Evolutionary conservation across 2,329 filamentous ascomycete genomes (phyloP), one percentile per base, ranked within the genome.

Genomic region (Xylariales sp.): DNA sequence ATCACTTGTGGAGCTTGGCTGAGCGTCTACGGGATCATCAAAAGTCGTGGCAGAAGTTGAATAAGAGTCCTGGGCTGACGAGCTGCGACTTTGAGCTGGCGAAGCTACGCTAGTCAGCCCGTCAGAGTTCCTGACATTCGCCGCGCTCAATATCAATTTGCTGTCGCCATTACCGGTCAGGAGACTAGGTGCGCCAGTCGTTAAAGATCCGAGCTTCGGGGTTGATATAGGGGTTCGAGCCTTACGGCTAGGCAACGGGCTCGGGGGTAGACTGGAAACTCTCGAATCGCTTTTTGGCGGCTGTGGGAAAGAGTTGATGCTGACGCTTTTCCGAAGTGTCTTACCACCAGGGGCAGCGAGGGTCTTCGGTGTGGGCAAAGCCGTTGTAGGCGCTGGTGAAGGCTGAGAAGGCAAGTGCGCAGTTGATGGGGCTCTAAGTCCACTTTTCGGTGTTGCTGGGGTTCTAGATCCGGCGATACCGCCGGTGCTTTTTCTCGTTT

Each of bases 271-370:
- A 63, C 74, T 88, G 51, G 67, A 67, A 33, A 70, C 65, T 47
- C 76, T 72, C 38, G 65, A 72, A 38, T 75, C 73, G 33, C 81
- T 78, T 49, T 82, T 82, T 12, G 91, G 91, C 12, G 91, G 91
- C 47, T 95, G 86, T 20, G 91, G 91, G 55, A 97, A 96, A 1
- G 88, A 83, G 56, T 90, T 91, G 55, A 96, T 95, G 70, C 90
- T 96, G 54, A 95, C 84, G 1, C 86, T 86, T 63, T 94, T 94
- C 45, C 89, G 81, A 39, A 96, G 63, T 2, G 82, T 79, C 60
- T 83, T 90, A 18, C 80, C 78, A 5, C 77, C 81, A 12, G 79
- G 63, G 24, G 67, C 69, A 7, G 78, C 71, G 5, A 71, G 62
- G 3, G 74, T 69, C 42, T 75, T 76, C 14, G 77, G 67, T 13